Evolutionary conservation across 306 rosid species (phyloP).

Genomic region (Carpinus viminea): DNA sequence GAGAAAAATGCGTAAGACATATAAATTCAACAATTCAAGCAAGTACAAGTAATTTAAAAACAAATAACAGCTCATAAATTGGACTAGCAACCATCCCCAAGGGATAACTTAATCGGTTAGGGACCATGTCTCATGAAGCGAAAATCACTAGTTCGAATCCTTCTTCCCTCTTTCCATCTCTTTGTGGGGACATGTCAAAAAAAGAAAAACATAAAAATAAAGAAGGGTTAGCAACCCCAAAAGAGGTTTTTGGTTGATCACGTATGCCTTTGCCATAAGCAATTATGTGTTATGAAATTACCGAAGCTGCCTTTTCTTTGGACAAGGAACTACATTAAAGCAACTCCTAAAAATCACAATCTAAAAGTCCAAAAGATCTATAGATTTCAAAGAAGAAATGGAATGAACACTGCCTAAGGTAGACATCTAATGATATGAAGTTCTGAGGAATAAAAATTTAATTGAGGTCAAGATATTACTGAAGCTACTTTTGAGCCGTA

Average conservation of each 20-base stretch:
- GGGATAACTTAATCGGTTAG: too few relatives aligned
- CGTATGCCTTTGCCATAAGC: not conserved
- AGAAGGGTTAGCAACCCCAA: not conserved
- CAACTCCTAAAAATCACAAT: not conserved
- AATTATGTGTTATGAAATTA: not conserved
- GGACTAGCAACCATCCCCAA: too few relatives aligned
- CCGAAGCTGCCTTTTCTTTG: not conserved
- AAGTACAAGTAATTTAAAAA: not conserved
- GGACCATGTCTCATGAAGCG: too few relatives aligned
- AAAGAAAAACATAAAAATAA: too few relatives aligned
- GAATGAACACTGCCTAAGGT: too few relatives aligned
- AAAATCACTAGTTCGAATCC: too few relatives aligned
- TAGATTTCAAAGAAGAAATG: too few relatives aligned
- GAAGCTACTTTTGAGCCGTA: slow-evolving; percentile 1
- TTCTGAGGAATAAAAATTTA: not conserved
- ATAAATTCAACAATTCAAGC: slow-evolving; percentile 26
- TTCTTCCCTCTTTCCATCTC: too few relatives aligned
- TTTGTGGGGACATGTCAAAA: too few relatives aligned
- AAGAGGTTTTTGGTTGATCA: not conserved
- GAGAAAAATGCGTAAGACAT: slow-evolving; percentile 33
- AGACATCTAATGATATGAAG: not conserved
- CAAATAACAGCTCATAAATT: too few relatives aligned
- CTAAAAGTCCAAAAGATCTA: not conserved
- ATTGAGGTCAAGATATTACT: not conserved
- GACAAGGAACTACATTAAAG: not conserved